These are phyloP conservation scores for Eucalyptus cloeziana DNA, from an alignment of 345 rosid species.

Conservation along the genomic window DNA sequence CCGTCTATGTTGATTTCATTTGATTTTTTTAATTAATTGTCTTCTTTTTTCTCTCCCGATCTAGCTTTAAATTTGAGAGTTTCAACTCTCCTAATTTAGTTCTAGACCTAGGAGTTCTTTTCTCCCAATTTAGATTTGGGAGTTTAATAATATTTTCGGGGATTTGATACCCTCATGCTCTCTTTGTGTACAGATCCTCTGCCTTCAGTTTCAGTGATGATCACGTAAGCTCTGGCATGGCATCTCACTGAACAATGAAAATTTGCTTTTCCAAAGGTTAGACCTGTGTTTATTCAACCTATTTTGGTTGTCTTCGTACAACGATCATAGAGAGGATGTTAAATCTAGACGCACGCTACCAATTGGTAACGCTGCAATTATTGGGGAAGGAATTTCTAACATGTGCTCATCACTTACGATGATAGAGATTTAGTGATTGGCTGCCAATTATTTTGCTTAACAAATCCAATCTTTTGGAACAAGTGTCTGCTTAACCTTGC, in stretches of 20 bases:
- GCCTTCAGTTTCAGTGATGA: background rate
- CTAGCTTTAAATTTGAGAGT: background rate
- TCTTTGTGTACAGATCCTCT: accelerated
- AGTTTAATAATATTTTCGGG: too few species aligned
- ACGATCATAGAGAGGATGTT: background rate
- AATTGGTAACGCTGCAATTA: too few species aligned
- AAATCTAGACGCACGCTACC: background rate
- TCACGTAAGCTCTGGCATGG: accelerated
- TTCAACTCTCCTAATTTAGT: too few species aligned
- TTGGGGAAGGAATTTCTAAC: background rate
- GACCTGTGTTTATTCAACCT: background rate
- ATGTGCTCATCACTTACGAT: background rate
- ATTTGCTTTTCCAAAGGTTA: background rate
- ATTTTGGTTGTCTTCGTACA: background rate
- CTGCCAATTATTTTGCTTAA: background rate
- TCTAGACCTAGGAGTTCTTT: background rate
- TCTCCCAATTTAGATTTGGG: background rate
- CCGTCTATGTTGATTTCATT: too few species aligned
- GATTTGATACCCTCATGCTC: background rate
- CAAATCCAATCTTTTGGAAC: background rate
- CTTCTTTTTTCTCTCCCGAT: background rate
- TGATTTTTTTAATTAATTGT: too few species aligned
- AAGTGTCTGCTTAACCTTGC: background rate
- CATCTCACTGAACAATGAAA: background rate
- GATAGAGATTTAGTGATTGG: background rate